Percentiles rank a stretch among this genome's conserved stretches.
These are phyloP conservation scores for Picea mariana DNA, from an alignment of 83 land plant species.

Conservation along the genomic window DNA sequence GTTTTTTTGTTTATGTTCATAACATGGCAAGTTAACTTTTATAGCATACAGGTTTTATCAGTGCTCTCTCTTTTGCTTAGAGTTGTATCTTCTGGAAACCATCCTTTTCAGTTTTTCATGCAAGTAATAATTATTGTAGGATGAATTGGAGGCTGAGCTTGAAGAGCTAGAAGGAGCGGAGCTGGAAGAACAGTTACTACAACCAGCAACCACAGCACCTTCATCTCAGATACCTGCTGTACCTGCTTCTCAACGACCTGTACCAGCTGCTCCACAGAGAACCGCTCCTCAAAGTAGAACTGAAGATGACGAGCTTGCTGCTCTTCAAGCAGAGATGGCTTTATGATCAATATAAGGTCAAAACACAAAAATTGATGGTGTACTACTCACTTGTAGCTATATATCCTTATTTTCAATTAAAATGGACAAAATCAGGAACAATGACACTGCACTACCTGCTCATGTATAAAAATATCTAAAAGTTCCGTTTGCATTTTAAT, in stretches of 20 bases:
- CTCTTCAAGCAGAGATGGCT: conserved; percentile 48
- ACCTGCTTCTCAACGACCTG: conserved; percentile 12
- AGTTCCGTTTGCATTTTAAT: too few relatives aligned
- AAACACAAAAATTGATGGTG: too few relatives aligned
- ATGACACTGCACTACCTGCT: too few relatives aligned
- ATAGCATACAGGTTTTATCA: neutral
- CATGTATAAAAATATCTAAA: too few relatives aligned
- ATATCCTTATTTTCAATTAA: too few relatives aligned
- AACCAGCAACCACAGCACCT: conserved; percentile 21
- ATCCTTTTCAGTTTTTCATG: neutral
- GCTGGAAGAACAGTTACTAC: conserved; percentile 32
- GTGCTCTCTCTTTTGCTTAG: neutral
- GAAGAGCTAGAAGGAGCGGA: conserved; percentile 49
- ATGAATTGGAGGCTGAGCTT: conserved; percentile 52
- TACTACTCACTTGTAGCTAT: too few relatives aligned
- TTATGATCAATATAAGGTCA: too few relatives aligned
- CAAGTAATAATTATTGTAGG: conserved; percentile 23
- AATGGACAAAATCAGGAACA: too few relatives aligned
- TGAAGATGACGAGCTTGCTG: conserved; percentile 32
- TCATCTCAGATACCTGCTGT: conserved; percentile 14
- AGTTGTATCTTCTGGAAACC: neutral
- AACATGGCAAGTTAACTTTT: neutral
- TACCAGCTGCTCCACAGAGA: conserved; percentile 16
- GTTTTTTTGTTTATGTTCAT: neutral
- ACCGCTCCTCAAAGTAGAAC: neutral